Conservation (phyloP, 2,329 filamentous ascomycete genomes). For the Phyllosticta citriasiana region DNA sequence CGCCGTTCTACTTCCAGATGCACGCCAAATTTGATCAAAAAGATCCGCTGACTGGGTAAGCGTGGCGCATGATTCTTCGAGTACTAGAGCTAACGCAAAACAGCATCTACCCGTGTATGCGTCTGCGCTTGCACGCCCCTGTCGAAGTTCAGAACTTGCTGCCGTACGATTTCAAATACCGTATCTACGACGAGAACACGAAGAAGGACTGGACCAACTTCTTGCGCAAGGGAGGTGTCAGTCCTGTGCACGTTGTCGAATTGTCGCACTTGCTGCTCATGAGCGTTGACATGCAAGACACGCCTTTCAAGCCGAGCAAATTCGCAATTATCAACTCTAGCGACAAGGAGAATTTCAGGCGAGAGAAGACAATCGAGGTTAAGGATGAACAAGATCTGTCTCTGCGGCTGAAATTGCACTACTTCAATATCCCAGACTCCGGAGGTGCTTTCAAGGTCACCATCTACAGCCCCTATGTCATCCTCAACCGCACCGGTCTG, state of each 20-base stretch:
- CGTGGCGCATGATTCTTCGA: constrained; percentile 30
- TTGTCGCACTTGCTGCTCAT: constrained; percentile 85
- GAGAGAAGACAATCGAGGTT: constrained; percentile 67
- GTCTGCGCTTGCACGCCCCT: constrained; percentile 79
- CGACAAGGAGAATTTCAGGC: constrained; percentile 75
- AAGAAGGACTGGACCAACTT: constrained; percentile 99
- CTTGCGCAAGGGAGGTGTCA: constrained; percentile 88
- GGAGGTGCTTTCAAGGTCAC: constrained; percentile 95
- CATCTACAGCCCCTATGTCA: constrained; percentile 87
- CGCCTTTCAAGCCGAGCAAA: constrained; percentile 85
- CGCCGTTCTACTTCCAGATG: constrained; percentile 93
- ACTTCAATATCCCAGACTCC: constrained; percentile 79
- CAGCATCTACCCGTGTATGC: constrained; percentile 88
- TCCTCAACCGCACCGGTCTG: constrained; percentile 90
- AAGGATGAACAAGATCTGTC: constrained; percentile 77
- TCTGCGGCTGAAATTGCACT: constrained; percentile 77
- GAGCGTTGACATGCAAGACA: constrained; percentile 95
- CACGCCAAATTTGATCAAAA: constrained; percentile 76
- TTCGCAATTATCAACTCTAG: constrained; percentile 96
- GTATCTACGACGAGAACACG: constrained; percentile 97
- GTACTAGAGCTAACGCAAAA: constrained; percentile 20
- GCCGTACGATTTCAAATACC: constrained; percentile 97
- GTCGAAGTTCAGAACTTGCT: constrained; percentile 90
- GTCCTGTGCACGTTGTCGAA: constrained; percentile 94
- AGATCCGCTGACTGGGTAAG: constrained; percentile 63